A percentile compares a stretch with the other conserved stretches of the same genome.
These are phyloP conservation scores for Tetracladium setigerum DNA, from an alignment of 495 filamentous ascomycete species.

Conservation along the genomic window DNA sequence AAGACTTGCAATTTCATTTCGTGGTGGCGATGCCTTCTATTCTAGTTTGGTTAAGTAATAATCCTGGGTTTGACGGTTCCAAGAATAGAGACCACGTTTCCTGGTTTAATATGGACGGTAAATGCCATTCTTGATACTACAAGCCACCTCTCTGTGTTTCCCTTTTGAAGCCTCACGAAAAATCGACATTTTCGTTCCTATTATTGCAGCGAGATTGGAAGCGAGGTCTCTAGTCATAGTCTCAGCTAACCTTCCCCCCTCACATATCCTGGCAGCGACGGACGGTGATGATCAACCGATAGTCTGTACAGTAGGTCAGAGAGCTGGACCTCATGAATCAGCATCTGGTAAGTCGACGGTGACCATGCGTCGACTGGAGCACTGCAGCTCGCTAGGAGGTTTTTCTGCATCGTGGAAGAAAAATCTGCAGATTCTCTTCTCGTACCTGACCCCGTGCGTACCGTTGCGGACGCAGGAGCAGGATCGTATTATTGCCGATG, in stretches of 20 bases:
- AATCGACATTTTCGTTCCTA: background rate
- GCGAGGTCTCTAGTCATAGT: constrained; percentile 5
- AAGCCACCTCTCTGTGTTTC: background rate
- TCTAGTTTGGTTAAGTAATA: too few species aligned
- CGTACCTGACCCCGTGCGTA: constrained; percentile 17
- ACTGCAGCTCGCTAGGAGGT: constrained; percentile 7
- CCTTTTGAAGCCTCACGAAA: background rate
- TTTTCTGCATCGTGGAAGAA: constrained; percentile 10
- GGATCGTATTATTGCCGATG: too few species aligned
- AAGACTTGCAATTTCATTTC: background rate
- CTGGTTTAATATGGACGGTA: background rate
- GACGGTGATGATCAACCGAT: too few species aligned
- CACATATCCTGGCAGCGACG: too few species aligned
- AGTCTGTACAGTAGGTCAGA: too few species aligned
- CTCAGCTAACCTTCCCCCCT: background rate
- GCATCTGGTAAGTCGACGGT: too few species aligned
- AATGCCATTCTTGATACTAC: background rate
- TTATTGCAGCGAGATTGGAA: background rate
- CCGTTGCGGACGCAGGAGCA: too few species aligned
- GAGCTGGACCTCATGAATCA: too few species aligned
- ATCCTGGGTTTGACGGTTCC: background rate
- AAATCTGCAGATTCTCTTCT: constrained; percentile 10
- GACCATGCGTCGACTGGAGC: background rate
- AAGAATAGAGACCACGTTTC: constrained; percentile 12
- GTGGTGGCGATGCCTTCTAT: background rate